Evolutionary conservation across 768 basidiomycete genomes (phyloP), one percentile per base, ranked within the genome.

Genomic region (Vishniacozyma victoriae): DNA sequence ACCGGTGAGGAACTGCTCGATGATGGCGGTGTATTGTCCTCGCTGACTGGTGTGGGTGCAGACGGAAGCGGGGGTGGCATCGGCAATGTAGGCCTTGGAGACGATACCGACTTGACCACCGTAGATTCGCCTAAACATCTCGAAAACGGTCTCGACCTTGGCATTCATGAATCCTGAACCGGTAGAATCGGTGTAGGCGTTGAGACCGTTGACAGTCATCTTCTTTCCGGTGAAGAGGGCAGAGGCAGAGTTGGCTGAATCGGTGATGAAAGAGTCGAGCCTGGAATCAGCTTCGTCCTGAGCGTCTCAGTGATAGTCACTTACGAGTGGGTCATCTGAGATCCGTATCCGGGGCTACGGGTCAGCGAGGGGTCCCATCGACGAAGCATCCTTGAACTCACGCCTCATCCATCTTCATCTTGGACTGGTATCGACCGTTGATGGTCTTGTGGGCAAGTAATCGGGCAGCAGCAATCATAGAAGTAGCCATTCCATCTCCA

Each of bases 181-280:
- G 16, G 70, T 71, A 15, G 60, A 62, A 43, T 70, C 71, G 7
- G 59, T 59, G 57, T 72, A 75, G 14, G 63, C 69, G 46, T 70
- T 70, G 14, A 72, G 52, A 23, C 70, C 72, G 50, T 74, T 74
- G 20, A 74, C 73, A 26, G 72, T 73, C 27, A 64, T 57, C 41
- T 60, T 64, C 44, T 62, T 66, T 24, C 74, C 74, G 2, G 71
- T 53, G 54, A 66, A 69, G 13, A 75, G 59, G 1, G 74, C 69
- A 2, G 73, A 71, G 3, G 74, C 74, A 2, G 68, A 71, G 61
- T 74, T 75, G 59, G 74, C 74, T 5, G 71, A 72, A 46, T 71
- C 69, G 48, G 67, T 70, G 53, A 72, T 72, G 61, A 70, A 72
- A 12, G 66, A 62, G 44, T 65, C 63, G 22, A 62, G 56, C 19